Evolutionary conservation across 257 asterid species (phyloP).

Genomic region (Nicotiana knightiana): DNA sequence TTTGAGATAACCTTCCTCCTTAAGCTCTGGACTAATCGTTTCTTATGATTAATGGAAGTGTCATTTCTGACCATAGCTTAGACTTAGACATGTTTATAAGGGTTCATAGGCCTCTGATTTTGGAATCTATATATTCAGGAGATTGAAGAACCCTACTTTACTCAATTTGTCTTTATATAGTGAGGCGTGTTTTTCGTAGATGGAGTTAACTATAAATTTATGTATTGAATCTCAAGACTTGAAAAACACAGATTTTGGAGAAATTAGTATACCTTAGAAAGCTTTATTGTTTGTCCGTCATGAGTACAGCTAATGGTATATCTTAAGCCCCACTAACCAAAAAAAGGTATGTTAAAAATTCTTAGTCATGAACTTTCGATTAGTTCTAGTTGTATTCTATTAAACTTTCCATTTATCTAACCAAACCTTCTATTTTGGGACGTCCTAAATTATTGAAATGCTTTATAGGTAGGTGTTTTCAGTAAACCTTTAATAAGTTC

Average conservation of each 20-base stretch:
- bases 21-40: background rate
- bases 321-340: background rate
- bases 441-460: background rate
- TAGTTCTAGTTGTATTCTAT: background rate
- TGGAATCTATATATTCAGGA: background rate
- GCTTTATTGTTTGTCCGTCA: background rate
- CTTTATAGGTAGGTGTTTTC: background rate
- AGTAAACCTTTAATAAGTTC: background rate
- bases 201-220: background rate
- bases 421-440: background rate
- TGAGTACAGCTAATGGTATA: background rate
- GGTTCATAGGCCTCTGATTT: background rate
- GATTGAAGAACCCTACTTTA: background rate
- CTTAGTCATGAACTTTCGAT: background rate
- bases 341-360: background rate
- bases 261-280: background rate
- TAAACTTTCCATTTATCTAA: background rate
- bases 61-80: background rate
- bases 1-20: background rate
- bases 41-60: background rate
- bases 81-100: background rate
- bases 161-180: background rate
- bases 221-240: background rate
- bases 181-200: background rate
- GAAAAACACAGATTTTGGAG: too few species aligned